Conservation (phyloP, 1,139 yeast species). For the Saccharomyces hybrid region DNA sequence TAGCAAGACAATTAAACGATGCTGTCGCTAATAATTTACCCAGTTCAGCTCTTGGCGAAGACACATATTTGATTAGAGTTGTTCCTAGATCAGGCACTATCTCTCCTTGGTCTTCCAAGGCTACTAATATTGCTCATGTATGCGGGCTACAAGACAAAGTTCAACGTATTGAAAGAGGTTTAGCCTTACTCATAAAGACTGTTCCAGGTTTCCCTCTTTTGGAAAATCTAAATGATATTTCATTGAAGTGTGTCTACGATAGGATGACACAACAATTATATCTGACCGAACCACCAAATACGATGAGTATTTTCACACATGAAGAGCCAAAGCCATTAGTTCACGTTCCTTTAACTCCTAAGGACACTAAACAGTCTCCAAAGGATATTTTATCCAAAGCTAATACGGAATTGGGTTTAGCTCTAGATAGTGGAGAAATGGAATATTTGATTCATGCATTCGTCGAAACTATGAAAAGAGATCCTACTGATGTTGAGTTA, state of each 20-base stretch:
- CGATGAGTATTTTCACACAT: slow-evolving; percentile 66
- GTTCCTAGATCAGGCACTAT: slow-evolving; percentile 94
- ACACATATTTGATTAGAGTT: slow-evolving; percentile 60
- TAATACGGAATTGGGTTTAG: slow-evolving; percentile 80
- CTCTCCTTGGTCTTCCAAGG: slow-evolving; percentile 99
- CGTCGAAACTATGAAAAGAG: slow-evolving; percentile 64
- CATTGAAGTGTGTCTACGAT: slow-evolving; percentile 72
- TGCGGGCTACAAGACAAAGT: slow-evolving; percentile 71
- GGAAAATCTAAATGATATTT: slow-evolving; percentile 44
- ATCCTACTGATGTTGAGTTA: slow-evolving; percentile 95
- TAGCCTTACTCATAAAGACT: slow-evolving; percentile 63
- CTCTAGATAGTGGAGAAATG: slow-evolving; percentile 88
- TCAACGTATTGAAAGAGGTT: slow-evolving; percentile 86
- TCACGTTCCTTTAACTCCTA: slow-evolving; percentile 48
- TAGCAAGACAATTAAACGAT: slow-evolving; percentile 43
- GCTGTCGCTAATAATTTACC: slow-evolving; percentile 29
- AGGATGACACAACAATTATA: slow-evolving; percentile 86
- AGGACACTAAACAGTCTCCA: slow-evolving; percentile 35
- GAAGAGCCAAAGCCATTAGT: slow-evolving; percentile 84
- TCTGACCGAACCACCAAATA: slow-evolving; percentile 51
- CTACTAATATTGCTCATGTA: slow-evolving; percentile 85
- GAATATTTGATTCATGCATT: slow-evolving; percentile 80
- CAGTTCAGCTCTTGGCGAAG: slow-evolving; percentile 37
- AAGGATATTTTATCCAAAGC: slow-evolving; percentile 62
- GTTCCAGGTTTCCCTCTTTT: slow-evolving; percentile 60